These are phyloP conservation scores for Stephanodiscus minutulus DNA, from an alignment of 108 stramenopile genomes.

Conservation along the genomic window DNA sequence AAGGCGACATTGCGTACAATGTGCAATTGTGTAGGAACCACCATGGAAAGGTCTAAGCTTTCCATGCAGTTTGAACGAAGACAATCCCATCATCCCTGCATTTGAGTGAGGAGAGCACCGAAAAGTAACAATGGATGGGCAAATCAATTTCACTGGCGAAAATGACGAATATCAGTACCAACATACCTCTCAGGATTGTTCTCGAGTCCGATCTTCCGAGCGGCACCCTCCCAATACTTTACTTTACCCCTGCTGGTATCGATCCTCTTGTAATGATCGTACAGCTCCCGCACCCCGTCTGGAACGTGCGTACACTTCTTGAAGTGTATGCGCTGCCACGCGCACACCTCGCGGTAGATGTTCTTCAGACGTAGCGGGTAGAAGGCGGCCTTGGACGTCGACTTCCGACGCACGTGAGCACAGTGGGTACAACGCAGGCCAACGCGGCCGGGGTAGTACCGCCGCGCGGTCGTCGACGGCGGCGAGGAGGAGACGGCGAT, in stretches of 20 bases:
- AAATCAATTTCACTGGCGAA: neutral
- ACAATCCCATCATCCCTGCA: constrained; percentile 48
- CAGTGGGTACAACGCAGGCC: constrained; percentile 51
- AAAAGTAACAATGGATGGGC: neutral
- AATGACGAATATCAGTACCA: neutral
- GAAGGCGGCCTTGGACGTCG: constrained; percentile 43
- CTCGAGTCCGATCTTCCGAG: constrained; percentile 51
- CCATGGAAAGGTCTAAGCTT: constrained; percentile 9
- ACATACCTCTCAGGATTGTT: constrained; percentile 51
- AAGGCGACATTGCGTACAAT: too few species aligned
- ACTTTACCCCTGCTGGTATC: constrained; percentile 52
- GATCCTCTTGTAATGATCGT: constrained; percentile 46
- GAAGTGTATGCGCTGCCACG: constrained; percentile 63
- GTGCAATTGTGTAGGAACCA: too few species aligned
- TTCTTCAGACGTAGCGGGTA: constrained; percentile 47
- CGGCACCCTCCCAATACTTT: constrained; percentile 50
- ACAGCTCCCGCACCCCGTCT: constrained; percentile 30
- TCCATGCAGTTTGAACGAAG: constrained; percentile 32
- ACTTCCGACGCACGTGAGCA: constrained; percentile 32
- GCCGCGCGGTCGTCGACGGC: constrained; percentile 6
- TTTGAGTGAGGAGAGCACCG: neutral
- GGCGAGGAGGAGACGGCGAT: neutral
- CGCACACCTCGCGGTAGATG: constrained; percentile 54
- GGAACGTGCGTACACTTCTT: constrained; percentile 52
- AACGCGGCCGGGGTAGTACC: constrained; percentile 51